These are phyloP conservation scores for Fragaria nilgerrensis DNA, from an alignment of 306 rosid species.

Conservation along the genomic window DNA sequence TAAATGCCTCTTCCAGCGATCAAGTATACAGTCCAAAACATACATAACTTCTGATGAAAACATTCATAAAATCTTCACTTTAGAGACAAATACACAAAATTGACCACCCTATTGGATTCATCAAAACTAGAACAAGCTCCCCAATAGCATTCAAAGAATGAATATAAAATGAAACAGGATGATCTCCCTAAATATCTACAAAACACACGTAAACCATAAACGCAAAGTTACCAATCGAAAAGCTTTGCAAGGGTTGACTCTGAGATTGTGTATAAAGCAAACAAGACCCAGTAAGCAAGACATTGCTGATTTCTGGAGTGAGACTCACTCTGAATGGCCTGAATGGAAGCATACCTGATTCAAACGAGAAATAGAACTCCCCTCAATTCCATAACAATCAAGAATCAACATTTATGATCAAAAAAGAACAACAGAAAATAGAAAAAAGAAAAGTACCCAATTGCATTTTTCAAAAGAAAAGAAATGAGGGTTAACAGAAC, in stretches of 20 bases:
- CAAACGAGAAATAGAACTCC: background rate
- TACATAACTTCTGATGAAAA: too few species aligned
- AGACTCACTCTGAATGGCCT: conserved; percentile 52
- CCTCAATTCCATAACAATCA: background rate
- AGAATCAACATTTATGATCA: background rate
- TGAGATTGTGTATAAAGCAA: conserved; percentile 42
- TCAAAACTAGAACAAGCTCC: background rate
- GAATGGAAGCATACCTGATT: conserved; percentile 49
- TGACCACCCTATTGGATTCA: background rate
- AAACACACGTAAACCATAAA: background rate
- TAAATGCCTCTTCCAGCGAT: background rate
- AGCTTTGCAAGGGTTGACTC: conserved; percentile 39
- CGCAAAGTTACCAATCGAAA: conserved; percentile 38
- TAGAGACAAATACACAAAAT: background rate
- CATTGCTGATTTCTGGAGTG: conserved; percentile 53
- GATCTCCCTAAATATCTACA: too few species aligned
- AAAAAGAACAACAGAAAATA: background rate
- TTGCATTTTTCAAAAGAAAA: background rate
- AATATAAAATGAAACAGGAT: background rate
- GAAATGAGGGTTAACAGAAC: background rate
- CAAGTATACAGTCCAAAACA: background rate
- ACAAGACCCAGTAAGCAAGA: conserved; percentile 62
- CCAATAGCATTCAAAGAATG: background rate
- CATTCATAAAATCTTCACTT: background rate
- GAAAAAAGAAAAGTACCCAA: conserved; percentile 1